Base-by-base conservation (phyloP, 2,329 filamentous ascomycete species). In the Acrodontium crateriforme region DNA sequence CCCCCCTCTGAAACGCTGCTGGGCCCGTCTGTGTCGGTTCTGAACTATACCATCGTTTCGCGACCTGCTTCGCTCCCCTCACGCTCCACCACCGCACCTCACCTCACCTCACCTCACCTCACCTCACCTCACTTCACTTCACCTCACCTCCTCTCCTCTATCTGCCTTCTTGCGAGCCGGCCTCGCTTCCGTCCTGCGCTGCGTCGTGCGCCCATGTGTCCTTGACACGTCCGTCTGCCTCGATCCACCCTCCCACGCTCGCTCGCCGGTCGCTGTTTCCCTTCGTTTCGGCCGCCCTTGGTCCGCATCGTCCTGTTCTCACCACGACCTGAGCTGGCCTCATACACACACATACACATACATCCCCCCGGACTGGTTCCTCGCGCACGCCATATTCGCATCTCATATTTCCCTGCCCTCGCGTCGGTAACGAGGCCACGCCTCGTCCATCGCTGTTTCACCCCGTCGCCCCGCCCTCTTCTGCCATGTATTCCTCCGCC, bases 401-500 rank as follows among this genome's bases (percentile, higher is more conserved):
- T 31, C 29, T 20, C 20, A 22, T 12, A n/a, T 4, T 8, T 22
- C 20, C 5, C 20, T 10, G 10, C 20, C 20, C 20, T 22, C 20
- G 8, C 10, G n/a, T 5, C 20, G n/a, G 20, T 12, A 12, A 10
- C 13, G 20, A 12, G 13, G n/a, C 20, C 10, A n/a, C 8, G 20
- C 8, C 20, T 10, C 4, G 20, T 22, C 4, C 20, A 22, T 22
- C 20, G 20, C 20, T 22, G 20, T 10, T 22, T 12, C 8, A 12
- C 20, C 13, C 8, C 10, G 13, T 12, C 20, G 20, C 4, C 18
- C 18, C 8, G n/a, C 18, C 18, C 18, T 20, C 8, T 8, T 12
- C 29, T 22, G 31, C 31, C 44, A 65, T 65, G 60, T 65, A 63
- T 52, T 54, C 60, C 39, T 54, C 43, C 45, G 41, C 53, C 36